These are phyloP conservation scores for Sisymbrium altissimum DNA, from an alignment of 345 rosid species.

Conservation along the genomic window DNA sequence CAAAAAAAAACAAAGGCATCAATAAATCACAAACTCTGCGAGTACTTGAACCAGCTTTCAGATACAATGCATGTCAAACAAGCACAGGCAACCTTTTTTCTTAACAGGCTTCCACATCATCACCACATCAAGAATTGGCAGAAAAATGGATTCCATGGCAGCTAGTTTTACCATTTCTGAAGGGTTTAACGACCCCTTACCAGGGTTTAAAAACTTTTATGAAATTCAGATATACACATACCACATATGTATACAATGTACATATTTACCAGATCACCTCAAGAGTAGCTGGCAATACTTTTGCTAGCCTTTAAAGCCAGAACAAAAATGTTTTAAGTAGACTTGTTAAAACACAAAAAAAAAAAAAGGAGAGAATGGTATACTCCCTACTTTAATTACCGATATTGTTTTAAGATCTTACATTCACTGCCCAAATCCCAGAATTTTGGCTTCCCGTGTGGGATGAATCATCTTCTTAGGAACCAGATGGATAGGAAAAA, in stretches of 20 bases:
- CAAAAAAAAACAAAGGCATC: slow-evolving; percentile 34
- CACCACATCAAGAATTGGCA: slow-evolving; percentile 91
- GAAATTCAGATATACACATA: slow-evolving; percentile 35
- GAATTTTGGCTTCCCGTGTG: slow-evolving; percentile 47
- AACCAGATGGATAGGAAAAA: slow-evolving; percentile 33
- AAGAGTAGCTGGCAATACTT: slow-evolving; percentile 71
- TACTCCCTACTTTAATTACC: slow-evolving; percentile 73
- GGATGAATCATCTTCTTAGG: slow-evolving; percentile 52
- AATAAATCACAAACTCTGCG: slow-evolving; percentile 29
- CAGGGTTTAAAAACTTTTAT: slow-evolving; percentile 67
- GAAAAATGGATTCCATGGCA: slow-evolving; percentile 68
- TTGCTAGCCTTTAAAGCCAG: slow-evolving; percentile 74
- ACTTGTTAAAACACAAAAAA: slow-evolving; percentile 42
- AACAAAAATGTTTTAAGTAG: slow-evolving; percentile 53
- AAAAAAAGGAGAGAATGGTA: slow-evolving; percentile 36
- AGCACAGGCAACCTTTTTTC: slow-evolving; percentile 82
- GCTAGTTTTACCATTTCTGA: slow-evolving; percentile 65
- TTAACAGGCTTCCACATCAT: slow-evolving; percentile 88
- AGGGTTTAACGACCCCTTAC: slow-evolving; percentile 90
- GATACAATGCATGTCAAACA: slow-evolving; percentile 22
- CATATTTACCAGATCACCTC: slow-evolving; percentile 77
- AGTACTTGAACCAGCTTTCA: slow-evolving; percentile 18
- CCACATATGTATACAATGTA: slow-evolving; percentile 23
- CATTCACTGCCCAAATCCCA: slow-evolving; percentile 51
- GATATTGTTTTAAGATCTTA: slow-evolving; percentile 49